Base-by-base conservation (phyloP, 2,329 filamentous ascomycete genomes). In the Kalaharituber pfeilii region DNA sequence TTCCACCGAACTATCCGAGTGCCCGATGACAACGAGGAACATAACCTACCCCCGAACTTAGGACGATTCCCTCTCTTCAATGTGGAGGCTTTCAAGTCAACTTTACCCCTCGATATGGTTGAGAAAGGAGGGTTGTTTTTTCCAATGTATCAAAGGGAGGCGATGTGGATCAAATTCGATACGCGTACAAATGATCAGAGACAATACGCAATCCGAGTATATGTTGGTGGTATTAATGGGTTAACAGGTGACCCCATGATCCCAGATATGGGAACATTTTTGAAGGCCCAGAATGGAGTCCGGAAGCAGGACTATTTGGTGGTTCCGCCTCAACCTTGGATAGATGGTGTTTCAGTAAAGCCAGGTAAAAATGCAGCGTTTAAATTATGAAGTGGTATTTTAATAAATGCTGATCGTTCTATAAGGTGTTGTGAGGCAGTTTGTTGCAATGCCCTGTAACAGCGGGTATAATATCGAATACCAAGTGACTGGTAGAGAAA, bases 361-460 rank as follows among this genome's bases (percentile, higher is more conserved):
- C 57, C 67, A 26, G 33, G 33, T 39, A 18, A 39, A 18, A 13
- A 39, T 39, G 15, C 33, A 39, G 4, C 67, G 67, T 1, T 54
- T 15, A 15, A 39, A 39, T 3, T 39, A 39, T 18, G 13, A 9
- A 4, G 4, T 4, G 8, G 33, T 39, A 39, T 15, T 39, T 39
- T 13, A 39, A 39, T 15, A 39, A 39, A 39, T 4, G 8, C 30
- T 36, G 20, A 39, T 22, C 5, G 22, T 18, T 13, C 5, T 20
- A 22, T 13, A 15, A 24, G 69, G 69, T 8, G 61, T 62, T 1
- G 69, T 74, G 3, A 66, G 69, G 8, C 73, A 75, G 56, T 75
- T 75, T 55, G 69, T 74, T 2, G 71, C 72, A 1, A 71, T 72
- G 67, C 69, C 70, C 0, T 57, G 68, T 25, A 68, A 68, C 1